These are phyloP conservation scores for Luzula sylvatica DNA, from an alignment of 176 grass and related monocot genomes.

Conservation along the genomic window DNA sequence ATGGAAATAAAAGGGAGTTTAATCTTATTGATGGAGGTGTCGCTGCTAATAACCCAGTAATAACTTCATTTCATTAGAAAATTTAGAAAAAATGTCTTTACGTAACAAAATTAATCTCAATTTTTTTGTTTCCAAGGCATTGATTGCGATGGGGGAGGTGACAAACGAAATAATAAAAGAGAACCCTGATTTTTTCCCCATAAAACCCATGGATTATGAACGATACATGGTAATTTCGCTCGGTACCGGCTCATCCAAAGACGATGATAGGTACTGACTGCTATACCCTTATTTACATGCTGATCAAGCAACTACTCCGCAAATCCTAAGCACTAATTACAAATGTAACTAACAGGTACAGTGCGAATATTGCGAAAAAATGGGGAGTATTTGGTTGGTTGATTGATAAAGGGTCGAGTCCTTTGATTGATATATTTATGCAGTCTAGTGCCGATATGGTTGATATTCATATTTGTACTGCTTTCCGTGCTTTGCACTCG, in stretches of 20 bases:
- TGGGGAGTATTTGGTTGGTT: constrained; percentile 78
- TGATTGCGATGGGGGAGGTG: constrained; percentile 72
- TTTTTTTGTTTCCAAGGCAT: constrained; percentile 37
- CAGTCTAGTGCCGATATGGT: constrained; percentile 83
- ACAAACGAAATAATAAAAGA: constrained; percentile 65
- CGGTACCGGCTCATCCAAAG: constrained; percentile 65
- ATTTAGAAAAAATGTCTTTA: not conserved
- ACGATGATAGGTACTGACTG: constrained; percentile 25
- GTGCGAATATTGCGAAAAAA: constrained; percentile 39
- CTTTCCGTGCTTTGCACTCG: constrained; percentile 64
- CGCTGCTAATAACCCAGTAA: constrained; percentile 82
- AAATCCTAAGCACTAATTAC: too few relatives aligned
- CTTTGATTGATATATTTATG: constrained; percentile 73
- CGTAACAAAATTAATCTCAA: not conserved
- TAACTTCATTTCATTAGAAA: not conserved
- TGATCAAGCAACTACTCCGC: too few relatives aligned
- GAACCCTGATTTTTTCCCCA: constrained; percentile 83
- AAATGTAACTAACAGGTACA: constrained; percentile 16
- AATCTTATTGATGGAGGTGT: constrained; percentile 81
- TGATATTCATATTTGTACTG: constrained; percentile 61
- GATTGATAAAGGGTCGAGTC: constrained; percentile 50
- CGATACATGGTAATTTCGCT: constrained; percentile 68
- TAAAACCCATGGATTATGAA: constrained; percentile 72
- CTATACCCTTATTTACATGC: too few relatives aligned
- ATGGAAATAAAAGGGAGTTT: constrained; percentile 65